Evolutionary conservation across 2,329 filamentous ascomycete species (phyloP), one percentile per base, ranked within the genome.

Genomic region (Colletotrichum karsti): DNA sequence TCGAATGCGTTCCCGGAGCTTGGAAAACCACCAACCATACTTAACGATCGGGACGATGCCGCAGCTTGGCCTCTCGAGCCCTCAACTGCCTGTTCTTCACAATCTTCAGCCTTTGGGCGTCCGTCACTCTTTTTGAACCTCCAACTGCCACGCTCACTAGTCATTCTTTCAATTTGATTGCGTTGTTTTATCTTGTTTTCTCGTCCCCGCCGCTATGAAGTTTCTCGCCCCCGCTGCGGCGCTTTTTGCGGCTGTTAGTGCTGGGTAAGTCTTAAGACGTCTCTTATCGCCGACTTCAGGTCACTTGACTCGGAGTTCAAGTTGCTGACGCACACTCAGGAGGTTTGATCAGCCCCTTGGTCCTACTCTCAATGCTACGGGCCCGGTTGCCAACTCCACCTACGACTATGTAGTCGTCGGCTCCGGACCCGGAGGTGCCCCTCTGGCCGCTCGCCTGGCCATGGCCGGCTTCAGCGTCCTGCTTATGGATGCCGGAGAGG

Each of bases 361-460:
- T 10, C 44, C 44, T 5, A 60, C 57, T 15, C 33, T 60, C 44
- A 30, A 39, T 4, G 33, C 57, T 7, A 60, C 33, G 18, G 61
- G 51, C 4, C 61, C 39, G 0, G 41, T 39, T 3, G 24, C 61
- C 33, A 63, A 63, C 53, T 63, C 61, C 3, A 58, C 61, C 26
- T 89, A 89, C 72, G 88, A 91, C 72, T 91, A 90, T 79, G 83
- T 91, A 28, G 82, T 91, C 20, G 87, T 91, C 15, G 89, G 89
- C 15, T 87, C 86, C n/a, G 88, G 88, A 2, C 82, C 88, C 2
- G 88, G 88, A 35, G 88, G 88, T 64, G 87, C 85, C 9, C 87
- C 88, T 22, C 74, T 90, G 6, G 87, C 88, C 3, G 84, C 85
- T 7, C 83, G 88, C 39, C 82, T 91, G 24, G 89, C 88, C 7